A percentile compares a stretch with the other conserved stretches of the same genome.
Conservation (phyloP, 1,284 basidiomycete genomes). For the Hortiboletus rubellus region DNA sequence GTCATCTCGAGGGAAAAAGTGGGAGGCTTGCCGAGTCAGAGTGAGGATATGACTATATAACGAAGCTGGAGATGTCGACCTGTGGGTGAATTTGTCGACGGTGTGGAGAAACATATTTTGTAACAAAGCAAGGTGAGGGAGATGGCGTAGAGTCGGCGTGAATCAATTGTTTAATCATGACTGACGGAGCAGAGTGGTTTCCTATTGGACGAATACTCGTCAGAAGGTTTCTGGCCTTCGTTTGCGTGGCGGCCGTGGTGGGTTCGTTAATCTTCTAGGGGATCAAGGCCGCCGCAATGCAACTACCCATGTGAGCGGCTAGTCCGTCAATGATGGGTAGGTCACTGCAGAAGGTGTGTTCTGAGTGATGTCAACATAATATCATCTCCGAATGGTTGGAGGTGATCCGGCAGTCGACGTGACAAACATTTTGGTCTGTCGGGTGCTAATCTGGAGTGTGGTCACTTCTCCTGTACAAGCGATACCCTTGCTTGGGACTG, state of each 20-base stretch:
- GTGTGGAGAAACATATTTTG: no score
- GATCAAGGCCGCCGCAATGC: slow-evolving; percentile 72
- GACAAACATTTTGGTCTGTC: slow-evolving; percentile 34
- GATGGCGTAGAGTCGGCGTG: no score
- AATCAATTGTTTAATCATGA: no score
- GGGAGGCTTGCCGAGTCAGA: no score
- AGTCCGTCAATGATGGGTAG: slow-evolving; percentile 60
- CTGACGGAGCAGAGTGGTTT: no score
- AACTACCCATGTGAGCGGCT: slow-evolving; percentile 75
- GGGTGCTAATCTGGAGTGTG: slow-evolving; percentile 43
- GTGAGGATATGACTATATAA: no score
- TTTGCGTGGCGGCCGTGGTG: not conserved
- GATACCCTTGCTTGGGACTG: slow-evolving; percentile 54
- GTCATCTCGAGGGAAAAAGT: no score
- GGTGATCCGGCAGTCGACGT: slow-evolving; percentile 54
- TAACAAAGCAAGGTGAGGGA: no score
- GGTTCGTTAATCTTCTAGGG: slow-evolving; percentile 54
- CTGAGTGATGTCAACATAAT: slow-evolving; percentile 62
- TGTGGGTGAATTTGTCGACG: no score
- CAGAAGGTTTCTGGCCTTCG: no score
- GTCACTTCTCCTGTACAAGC: slow-evolving; percentile 53
- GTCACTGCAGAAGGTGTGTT: slow-evolving; percentile 64
- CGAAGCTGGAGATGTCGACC: no score
- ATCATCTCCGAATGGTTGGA: slow-evolving; percentile 73
- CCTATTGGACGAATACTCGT: no score